phyloP scores from a whole-genome alignment of 805 yeast genomes.

The Candida adriatica region DNA sequence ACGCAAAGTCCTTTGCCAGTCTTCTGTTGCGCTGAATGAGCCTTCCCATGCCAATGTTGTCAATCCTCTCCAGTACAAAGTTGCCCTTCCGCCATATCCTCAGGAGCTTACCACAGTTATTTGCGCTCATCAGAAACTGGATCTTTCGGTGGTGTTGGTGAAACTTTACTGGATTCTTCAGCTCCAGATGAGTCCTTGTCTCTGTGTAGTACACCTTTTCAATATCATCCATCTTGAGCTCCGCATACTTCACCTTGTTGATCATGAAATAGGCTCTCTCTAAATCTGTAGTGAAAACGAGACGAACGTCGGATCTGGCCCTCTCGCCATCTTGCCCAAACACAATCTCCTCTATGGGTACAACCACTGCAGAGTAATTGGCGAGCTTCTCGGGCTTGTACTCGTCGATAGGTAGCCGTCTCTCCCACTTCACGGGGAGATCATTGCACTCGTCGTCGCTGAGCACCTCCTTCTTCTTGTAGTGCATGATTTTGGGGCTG shows the following conservation, averaged over 20 bases:
- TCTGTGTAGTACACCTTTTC: neutral
- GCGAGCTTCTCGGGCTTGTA: too few relatives aligned
- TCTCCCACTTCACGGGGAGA: too few relatives aligned
- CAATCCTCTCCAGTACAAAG: neutral
- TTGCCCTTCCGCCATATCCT: neutral
- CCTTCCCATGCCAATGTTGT: neutral
- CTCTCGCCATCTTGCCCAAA: conserved; percentile 2
- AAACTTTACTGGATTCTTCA: neutral
- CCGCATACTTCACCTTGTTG: neutral
- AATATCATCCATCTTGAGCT: neutral
- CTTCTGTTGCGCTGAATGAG: neutral
- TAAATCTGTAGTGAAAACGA: neutral
- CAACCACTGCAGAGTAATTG: too few relatives aligned
- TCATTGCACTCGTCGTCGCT: conserved; percentile 8
- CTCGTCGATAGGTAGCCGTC: too few relatives aligned
- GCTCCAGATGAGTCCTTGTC: neutral
- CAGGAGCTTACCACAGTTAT: neutral
- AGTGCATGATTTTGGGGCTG: too few relatives aligned
- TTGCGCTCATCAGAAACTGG: neutral
- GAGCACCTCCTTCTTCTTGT: too few relatives aligned
- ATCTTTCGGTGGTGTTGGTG: neutral
- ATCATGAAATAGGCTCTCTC: neutral
- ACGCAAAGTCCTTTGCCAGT: neutral
- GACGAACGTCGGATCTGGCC: neutral
- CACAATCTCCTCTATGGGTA: too few relatives aligned